Evolutionary conservation across 78 protist genomes (phyloP).

Genomic region (Neovahlkampfia damariscottae): DNA sequence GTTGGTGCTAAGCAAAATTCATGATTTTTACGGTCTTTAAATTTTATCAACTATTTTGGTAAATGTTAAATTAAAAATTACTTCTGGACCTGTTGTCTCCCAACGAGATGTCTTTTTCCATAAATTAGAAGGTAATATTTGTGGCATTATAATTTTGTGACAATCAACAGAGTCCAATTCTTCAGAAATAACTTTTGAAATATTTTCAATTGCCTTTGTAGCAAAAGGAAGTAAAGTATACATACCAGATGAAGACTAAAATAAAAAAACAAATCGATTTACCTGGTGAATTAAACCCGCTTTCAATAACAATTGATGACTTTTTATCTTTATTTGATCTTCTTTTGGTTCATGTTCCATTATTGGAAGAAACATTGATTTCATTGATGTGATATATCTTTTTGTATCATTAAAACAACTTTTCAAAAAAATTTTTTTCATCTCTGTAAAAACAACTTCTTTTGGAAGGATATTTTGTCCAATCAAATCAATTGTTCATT

Average conservation of each 20-base stretch:
- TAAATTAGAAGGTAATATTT: background rate
- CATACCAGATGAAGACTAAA: no score
- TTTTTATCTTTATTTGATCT: no score
- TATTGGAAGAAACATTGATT: no score
- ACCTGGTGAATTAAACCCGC: background rate
- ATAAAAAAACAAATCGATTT: no score
- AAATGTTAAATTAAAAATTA: constrained; percentile 20
- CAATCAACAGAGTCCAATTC: constrained; percentile 8
- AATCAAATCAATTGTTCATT: no score
- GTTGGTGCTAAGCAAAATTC: constrained; percentile 66
- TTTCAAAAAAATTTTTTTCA: no score
- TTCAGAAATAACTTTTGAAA: background rate
- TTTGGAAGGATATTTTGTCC: no score
- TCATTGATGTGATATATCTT: no score
- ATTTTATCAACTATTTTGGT: constrained; percentile 19
- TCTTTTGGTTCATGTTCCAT: no score
- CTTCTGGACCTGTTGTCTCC: constrained; percentile 3
- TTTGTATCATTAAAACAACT: no score
- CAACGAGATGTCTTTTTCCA: constrained; percentile 25
- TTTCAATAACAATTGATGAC: background rate
- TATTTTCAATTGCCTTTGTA: background rate
- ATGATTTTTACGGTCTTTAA: constrained; percentile 38
- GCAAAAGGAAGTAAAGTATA: constrained; percentile 3
- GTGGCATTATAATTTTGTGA: constrained; percentile 11
- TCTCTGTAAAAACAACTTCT: no score